Conservation (phyloP, 495 filamentous ascomycete genomes). For the Penicillium crystallinum region DNA sequence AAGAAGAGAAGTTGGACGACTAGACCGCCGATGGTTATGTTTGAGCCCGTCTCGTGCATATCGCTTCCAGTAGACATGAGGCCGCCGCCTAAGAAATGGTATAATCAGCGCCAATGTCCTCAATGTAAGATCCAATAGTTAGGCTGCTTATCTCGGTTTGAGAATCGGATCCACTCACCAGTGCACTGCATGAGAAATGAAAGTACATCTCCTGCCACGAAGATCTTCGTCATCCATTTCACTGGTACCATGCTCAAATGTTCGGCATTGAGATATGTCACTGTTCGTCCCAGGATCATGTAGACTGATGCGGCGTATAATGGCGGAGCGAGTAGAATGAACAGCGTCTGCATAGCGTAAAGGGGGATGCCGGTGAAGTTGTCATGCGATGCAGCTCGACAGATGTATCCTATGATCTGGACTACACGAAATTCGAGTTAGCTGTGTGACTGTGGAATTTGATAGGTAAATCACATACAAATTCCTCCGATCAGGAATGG, state of each 20-base stretch:
- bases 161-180: slow-evolving; percentile 15
- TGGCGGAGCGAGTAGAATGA: slow-evolving; percentile 45
- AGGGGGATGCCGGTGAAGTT: slow-evolving; percentile 23
- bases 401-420: slow-evolving; percentile 56
- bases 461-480: slow-evolving; percentile 10
- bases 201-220: slow-evolving; percentile 34
- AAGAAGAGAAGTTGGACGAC: slow-evolving; percentile 43
- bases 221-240: slow-evolving; percentile 35
- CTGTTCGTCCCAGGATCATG: slow-evolving; percentile 54
- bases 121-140: too few relatives aligned
- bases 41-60: slow-evolving; percentile 27
- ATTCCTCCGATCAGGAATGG: slow-evolving; percentile 25
- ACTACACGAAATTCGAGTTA: slow-evolving; percentile 28
- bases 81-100: slow-evolving; percentile 11
- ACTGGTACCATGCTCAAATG: slow-evolving; percentile 15
- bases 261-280: slow-evolving; percentile 43
- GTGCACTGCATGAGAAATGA: slow-evolving; percentile 29
- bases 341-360: slow-evolving; percentile 34
- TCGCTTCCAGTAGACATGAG: slow-evolving; percentile 14
- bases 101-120: too few relatives aligned
- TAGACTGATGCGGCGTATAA: slow-evolving; percentile 54
- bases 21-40: slow-evolving; percentile 41
- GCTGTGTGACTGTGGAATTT: too few relatives aligned
- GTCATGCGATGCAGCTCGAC: slow-evolving; percentile 37
- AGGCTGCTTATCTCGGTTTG: too few relatives aligned